A percentile compares a stretch with the other conserved stretches of the same genome.
phyloP scores from a whole-genome alignment of 352 stramenopile species.

The Phytophthora melonis region DNA sequence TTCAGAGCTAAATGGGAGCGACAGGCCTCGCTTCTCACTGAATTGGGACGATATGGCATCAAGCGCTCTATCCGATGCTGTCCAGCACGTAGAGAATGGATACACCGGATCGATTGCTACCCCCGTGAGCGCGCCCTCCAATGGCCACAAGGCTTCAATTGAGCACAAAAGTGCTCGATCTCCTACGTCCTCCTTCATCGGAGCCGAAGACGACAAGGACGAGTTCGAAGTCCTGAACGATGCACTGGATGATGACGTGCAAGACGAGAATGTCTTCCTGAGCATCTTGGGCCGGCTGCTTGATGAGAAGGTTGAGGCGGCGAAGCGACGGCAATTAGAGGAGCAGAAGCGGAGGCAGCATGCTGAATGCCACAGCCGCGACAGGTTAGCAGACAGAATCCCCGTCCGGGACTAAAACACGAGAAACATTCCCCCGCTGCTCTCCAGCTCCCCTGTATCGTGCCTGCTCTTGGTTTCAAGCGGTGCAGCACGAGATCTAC shows the following conservation, averaged over 20 bases:
- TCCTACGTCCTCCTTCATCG: conserved; percentile 49
- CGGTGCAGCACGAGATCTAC: conserved; percentile 11
- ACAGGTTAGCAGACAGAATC: conserved; percentile 9
- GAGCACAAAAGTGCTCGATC: conserved; percentile 33
- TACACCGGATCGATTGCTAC: conserved; percentile 29
- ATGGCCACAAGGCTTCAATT: conserved; percentile 32
- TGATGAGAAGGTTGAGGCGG: conserved; percentile 69
- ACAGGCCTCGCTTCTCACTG: conserved; percentile 32
- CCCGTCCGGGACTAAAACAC: conserved; percentile 27
- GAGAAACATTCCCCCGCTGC: conserved; percentile 4
- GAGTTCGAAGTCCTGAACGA: conserved; percentile 83
- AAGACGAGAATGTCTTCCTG: conserved; percentile 84
- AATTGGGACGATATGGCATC: conserved; percentile 73
- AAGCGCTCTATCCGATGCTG: conserved; percentile 58
- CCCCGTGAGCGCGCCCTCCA: conserved; percentile 17
- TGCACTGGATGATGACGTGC: conserved; percentile 59
- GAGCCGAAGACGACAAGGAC: conserved; percentile 65
- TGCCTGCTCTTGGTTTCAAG: conserved; percentile 23
- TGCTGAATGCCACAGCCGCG: conserved; percentile 13
- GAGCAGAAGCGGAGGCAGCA: conserved; percentile 30
- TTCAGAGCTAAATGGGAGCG: conserved; percentile 14
- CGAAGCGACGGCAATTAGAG: conserved; percentile 35
- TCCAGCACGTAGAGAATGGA: conserved; percentile 41
- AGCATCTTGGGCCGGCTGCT: conserved; percentile 67
- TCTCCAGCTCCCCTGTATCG: conserved; percentile 20